Evolutionary conservation across 208 protist genomes (phyloP).

Genomic region (Sergeia podlipaevii): DNA sequence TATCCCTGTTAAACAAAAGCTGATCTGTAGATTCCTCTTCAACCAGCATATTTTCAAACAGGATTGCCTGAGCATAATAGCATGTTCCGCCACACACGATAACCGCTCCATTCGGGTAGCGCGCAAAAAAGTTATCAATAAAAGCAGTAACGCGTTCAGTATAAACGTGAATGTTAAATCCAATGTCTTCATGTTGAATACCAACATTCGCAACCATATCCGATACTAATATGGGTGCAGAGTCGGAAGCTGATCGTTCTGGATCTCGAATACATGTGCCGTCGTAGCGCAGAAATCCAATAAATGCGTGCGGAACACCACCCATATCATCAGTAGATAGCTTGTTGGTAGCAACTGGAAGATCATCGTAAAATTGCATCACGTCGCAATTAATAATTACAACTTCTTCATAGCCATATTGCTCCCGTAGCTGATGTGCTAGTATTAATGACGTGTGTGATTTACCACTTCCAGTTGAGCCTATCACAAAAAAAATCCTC

Average conservation of each 20-base stretch:
- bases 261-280: slow-evolving; percentile 21
- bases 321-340: slow-evolving; percentile 39
- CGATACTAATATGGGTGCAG: slow-evolving; percentile 4
- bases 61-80: slow-evolving; percentile 69
- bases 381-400: slow-evolving; percentile 88
- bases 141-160: slow-evolving; percentile 38
- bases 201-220: too few relatives aligned
- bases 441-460: slow-evolving; percentile 59
- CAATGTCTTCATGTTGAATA: background rate
- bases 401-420: slow-evolving; percentile 47
- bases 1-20: background rate
- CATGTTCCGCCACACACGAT: slow-evolving; percentile 81
- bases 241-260: slow-evolving; percentile 14
- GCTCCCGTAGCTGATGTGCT: slow-evolving; percentile 34
- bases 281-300: slow-evolving; percentile 54
- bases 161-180: slow-evolving; percentile 57
- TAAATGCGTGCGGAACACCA: slow-evolving; percentile 67
- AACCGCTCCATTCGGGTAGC: slow-evolving; percentile 34
- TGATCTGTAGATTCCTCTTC: slow-evolving; percentile 14
- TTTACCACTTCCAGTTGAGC: slow-evolving; percentile 86
- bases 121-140: slow-evolving; percentile 41
- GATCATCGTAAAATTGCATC: slow-evolving; percentile 82
- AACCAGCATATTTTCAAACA: slow-evolving; percentile 60
- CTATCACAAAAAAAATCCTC: slow-evolving; percentile 80
- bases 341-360: slow-evolving; percentile 90